Conservation (phyloP, 2,329 filamentous ascomycete species). For the Alternaria triticina region DNA sequence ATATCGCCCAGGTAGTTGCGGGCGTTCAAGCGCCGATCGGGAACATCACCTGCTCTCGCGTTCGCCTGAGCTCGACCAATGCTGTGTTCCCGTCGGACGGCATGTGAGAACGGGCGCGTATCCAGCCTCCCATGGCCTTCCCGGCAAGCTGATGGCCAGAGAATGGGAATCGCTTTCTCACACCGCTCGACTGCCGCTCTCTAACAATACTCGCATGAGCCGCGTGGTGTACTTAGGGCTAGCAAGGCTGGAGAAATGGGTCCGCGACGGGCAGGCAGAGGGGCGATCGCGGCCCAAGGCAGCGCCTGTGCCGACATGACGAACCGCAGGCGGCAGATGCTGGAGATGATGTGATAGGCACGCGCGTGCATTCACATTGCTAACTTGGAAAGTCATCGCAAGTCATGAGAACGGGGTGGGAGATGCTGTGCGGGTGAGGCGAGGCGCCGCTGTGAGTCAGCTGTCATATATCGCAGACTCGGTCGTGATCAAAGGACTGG, state of each 20-base stretch:
- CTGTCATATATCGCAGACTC: constrained; percentile 8
- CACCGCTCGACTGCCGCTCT: neutral
- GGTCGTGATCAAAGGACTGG: constrained; percentile 2
- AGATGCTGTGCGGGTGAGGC: neutral
- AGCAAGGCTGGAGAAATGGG: constrained; percentile 4
- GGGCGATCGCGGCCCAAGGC: constrained; percentile 15
- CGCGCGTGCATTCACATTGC: constrained; percentile 1
- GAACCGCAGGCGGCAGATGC: constrained; percentile 3
- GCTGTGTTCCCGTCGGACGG: neutral
- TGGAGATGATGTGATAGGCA: neutral
- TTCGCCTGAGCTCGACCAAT: neutral
- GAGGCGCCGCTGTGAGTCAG: constrained; percentile 5
- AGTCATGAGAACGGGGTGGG: neutral
- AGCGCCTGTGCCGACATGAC: constrained; percentile 14
- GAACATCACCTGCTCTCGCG: constrained; percentile 4
- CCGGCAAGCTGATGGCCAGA: neutral
- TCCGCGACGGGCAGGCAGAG: neutral
- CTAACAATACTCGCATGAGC: neutral
- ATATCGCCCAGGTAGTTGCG: neutral
- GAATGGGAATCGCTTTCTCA: neutral
- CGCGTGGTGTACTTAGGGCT: neutral
- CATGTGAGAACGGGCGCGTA: constrained; percentile 10
- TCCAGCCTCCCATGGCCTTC: neutral
- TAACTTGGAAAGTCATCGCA: neutral
- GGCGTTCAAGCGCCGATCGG: neutral